Evolutionary conservation across 148 eudicot species (phyloP).

Genomic region (Dianthus caryophyllus): DNA sequence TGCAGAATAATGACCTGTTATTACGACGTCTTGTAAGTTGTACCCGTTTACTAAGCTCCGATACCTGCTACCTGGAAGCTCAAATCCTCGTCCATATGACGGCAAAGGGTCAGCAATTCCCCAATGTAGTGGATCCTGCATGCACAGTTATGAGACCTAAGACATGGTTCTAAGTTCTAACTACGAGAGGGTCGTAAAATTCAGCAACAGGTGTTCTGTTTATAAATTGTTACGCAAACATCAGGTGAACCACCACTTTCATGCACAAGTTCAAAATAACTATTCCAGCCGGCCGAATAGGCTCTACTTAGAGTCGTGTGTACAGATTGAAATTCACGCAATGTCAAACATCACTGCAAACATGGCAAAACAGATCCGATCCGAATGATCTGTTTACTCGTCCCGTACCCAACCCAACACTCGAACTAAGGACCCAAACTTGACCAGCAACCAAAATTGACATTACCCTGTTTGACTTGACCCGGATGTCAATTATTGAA

Average conservation of each 20-base stretch:
- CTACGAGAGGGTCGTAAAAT: neutral
- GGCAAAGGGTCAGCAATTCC: conserved; percentile 43
- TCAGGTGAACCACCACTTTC: too few species aligned
- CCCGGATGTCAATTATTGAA: too few species aligned
- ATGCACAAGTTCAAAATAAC: too few species aligned
- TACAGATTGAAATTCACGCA: neutral
- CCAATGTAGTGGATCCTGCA: conserved; percentile 42
- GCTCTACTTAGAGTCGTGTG: neutral
- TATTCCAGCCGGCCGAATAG: neutral
- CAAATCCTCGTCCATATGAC: conserved; percentile 47
- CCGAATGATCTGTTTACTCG: too few species aligned
- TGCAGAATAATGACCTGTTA: conserved; percentile 34
- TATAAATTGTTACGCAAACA: neutral
- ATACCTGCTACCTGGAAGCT: conserved; percentile 40
- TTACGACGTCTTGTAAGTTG: conserved; percentile 42
- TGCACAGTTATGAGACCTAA: neutral
- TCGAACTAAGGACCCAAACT: too few species aligned
- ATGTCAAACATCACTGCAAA: neutral
- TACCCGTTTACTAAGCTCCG: conserved; percentile 50
- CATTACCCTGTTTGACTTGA: too few species aligned
- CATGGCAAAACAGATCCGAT: too few species aligned
- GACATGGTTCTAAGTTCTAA: neutral
- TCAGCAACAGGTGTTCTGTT: neutral
- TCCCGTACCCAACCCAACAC: too few species aligned
- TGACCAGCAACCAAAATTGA: too few species aligned